These are phyloP conservation scores for Capronia coronata DNA, from an alignment of 2,329 filamentous ascomycete species.

Conservation along the genomic window DNA sequence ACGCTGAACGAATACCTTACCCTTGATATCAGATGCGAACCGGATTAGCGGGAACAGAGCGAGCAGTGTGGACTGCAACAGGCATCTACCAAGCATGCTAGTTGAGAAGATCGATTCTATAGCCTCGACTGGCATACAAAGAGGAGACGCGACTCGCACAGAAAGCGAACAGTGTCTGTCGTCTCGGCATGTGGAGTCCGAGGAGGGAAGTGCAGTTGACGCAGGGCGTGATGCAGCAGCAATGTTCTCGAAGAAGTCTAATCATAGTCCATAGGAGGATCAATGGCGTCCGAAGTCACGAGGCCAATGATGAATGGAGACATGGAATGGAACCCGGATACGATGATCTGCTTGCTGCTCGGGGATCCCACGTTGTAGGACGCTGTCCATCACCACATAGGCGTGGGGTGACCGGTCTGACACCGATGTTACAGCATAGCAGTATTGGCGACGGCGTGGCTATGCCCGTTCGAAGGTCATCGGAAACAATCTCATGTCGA, in stretches of 20 bases:
- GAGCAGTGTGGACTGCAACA: neutral
- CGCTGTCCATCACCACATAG: too few species aligned
- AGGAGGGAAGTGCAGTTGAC: neutral
- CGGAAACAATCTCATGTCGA: too few species aligned
- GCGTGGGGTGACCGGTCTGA: too few species aligned
- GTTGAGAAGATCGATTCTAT: neutral
- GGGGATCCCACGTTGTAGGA: too few species aligned
- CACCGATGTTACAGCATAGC: too few species aligned
- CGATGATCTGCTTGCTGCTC: neutral
- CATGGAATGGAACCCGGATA: neutral
- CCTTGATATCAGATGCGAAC: neutral
- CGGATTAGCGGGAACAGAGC: neutral
- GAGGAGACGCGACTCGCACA: too few species aligned
- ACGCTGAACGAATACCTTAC: neutral
- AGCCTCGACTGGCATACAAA: neutral
- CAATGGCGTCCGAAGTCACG: too few species aligned
- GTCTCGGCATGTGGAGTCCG: neutral
- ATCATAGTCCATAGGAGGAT: too few species aligned
- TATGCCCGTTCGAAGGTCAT: too few species aligned
- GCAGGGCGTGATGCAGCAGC: neutral
- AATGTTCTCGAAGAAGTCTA: neutral
- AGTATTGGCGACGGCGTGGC: too few species aligned
- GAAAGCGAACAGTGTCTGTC: too few species aligned
- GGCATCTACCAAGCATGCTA: neutral
- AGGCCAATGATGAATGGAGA: neutral